Conservation (phyloP, 2,329 filamentous ascomycete species). For the Capronia americana region DNA sequence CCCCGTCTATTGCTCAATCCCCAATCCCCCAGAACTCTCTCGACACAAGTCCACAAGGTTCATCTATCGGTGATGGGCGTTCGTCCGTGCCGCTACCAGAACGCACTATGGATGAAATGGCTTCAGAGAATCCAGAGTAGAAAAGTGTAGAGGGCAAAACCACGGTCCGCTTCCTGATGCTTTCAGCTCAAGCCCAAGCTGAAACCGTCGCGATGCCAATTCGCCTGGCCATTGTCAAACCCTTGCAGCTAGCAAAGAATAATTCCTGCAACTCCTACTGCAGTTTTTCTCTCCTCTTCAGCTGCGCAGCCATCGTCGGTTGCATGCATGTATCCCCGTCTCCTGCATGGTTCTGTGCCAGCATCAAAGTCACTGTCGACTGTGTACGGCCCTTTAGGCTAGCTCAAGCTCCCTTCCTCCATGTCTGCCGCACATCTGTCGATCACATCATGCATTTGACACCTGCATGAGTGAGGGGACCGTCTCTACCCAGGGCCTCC, state of each 20-base stretch:
- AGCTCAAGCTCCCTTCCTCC: neutral
- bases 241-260: neutral
- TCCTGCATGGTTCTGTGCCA: neutral
- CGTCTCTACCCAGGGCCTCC: neutral
- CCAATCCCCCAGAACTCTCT: neutral
- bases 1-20: neutral
- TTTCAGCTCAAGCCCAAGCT: neutral
- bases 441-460: constrained; percentile 10
- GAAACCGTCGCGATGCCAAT: constrained; percentile 20
- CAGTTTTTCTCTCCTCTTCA: neutral
- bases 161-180: neutral
- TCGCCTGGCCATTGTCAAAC: neutral
- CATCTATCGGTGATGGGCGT: neutral
- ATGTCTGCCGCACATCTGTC: constrained; percentile 6
- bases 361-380: neutral
- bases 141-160: neutral
- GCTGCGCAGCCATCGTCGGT: neutral
- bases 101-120: neutral
- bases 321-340: neutral
- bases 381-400: constrained; percentile 1
- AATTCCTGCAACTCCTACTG: neutral
- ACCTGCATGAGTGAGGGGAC: constrained; percentile 2
- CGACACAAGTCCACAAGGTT: too few species aligned
- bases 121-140: neutral
- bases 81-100: neutral